These are phyloP conservation scores for Termitomyces eurrhizus DNA, from an alignment of 768 basidiomycete genomes.

Conservation along the genomic window DNA sequence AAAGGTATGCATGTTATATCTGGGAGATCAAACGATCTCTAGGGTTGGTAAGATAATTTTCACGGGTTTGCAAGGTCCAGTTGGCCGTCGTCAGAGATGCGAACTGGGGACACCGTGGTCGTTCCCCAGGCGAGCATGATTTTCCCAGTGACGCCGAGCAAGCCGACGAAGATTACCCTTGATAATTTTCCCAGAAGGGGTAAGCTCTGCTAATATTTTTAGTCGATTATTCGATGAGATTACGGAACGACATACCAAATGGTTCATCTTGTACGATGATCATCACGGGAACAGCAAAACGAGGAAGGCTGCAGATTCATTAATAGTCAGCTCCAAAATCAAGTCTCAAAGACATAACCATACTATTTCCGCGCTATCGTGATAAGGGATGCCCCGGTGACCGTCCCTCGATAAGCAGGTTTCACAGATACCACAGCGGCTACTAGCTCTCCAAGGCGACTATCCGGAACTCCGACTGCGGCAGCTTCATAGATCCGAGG, in stretches of 20 bases:
- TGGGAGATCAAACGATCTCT: not conserved
- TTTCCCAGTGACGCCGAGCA: slow-evolving; percentile 39
- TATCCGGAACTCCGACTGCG: slow-evolving; percentile 56
- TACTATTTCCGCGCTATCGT: slow-evolving; percentile 39
- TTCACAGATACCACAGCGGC: slow-evolving; percentile 52
- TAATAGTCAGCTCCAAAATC: not conserved
- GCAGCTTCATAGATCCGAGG: slow-evolving; percentile 51
- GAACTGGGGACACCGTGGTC: not conserved
- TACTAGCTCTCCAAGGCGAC: slow-evolving; percentile 57
- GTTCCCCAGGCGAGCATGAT: slow-evolving; percentile 18
- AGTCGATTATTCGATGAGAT: not conserved
- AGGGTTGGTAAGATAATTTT: not conserved
- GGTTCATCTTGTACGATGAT: slow-evolving; percentile 42
- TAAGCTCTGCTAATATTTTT: slow-evolving; percentile 35
- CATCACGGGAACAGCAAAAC: slow-evolving; percentile 62
- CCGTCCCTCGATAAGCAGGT: slow-evolving; percentile 38
- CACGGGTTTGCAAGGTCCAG: too few relatives aligned
- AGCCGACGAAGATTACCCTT: slow-evolving; percentile 48
- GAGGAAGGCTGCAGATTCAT: slow-evolving; percentile 32
- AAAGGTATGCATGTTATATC: not conserved
- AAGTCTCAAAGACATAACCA: slow-evolving; percentile 5
- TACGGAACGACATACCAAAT: slow-evolving; percentile 29
- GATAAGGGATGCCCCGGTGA: slow-evolving; percentile 48
- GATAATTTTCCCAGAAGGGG: slow-evolving; percentile 55
- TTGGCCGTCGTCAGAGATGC: not conserved